Base-by-base conservation (phyloP, 2,329 filamentous ascomycete species). In the Cryphonectria nitschkei region DNA sequence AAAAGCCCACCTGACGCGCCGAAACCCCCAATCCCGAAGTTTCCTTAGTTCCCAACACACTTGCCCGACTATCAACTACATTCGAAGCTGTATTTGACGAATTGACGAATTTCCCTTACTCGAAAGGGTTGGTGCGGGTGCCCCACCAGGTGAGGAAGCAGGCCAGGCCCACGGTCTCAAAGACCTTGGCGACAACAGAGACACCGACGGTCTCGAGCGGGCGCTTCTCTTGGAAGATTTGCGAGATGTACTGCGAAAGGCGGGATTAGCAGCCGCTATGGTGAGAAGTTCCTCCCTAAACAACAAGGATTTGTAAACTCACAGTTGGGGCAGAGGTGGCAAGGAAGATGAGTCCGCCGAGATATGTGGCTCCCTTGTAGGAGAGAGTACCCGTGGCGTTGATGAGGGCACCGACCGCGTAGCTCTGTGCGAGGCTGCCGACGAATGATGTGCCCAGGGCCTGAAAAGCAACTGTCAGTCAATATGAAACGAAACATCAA, bases 121-220 rank as follows among this genome's bases (percentile, higher is more conserved):
- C 90, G 82, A 97, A 97, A 73, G 94, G 94, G 86, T 94, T 95
- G 84, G 94, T 96, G 80, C 93, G 92, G 79, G 95, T 98, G 79
- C 95, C 95, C 95, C 95, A 98, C 92, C 93, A 98, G 80, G 94
- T 97, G 77, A 98, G 87, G 89, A 98, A 94, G 78, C 97, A 81
- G 74, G 92, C 94, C 71, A 98, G 89, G 74, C 95, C 96, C 72
- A 98, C 89, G 3, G 96, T 98, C 89, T 98, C 96, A 76, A 97
- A 89, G 76, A 96, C 84, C 84, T 96, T 95, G 79, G 93, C 92
- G 66, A 96, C 84, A 74, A 92, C 89, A 79, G 92, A 93, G 75
- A 98, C 92, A 76, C 93, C 94, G 76, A 98, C 90, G 74, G 93
- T 95, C 83, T 98, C 95, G 71, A 96, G 83, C 67, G 95, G 93